phyloP scores from a whole-genome alignment of 1,284 basidiomycete genomes.

The Ganoderma lingzhi region DNA sequence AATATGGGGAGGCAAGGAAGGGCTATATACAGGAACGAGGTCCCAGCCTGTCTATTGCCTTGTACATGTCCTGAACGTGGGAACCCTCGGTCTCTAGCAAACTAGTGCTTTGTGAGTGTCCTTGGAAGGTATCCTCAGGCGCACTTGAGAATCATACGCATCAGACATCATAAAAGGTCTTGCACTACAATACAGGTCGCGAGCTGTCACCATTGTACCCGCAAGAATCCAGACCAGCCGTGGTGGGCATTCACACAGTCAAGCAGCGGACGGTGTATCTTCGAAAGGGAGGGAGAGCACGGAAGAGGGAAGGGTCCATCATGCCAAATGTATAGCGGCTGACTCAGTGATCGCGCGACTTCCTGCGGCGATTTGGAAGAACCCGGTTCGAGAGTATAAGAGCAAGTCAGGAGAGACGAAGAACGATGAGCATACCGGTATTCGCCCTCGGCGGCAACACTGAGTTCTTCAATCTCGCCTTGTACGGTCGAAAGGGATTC shows the following conservation, averaged over 20 bases:
- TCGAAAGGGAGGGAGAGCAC: not conserved
- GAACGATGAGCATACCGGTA: constrained; percentile 68
- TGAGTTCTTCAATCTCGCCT: constrained; percentile 91
- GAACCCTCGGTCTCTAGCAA: not conserved
- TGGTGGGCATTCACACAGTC: not conserved
- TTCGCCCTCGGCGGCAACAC: constrained; percentile 89
- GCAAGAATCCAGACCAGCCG: too few relatives aligned
- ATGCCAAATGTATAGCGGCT: not conserved
- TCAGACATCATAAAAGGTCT: not conserved
- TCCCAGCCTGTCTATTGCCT: too few relatives aligned
- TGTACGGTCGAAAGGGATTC: constrained; percentile 86
- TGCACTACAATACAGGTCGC: not conserved
- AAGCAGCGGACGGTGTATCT: not conserved
- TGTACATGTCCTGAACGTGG: too few relatives aligned
- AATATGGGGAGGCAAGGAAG: too few relatives aligned
- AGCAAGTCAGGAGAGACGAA: constrained; percentile 2
- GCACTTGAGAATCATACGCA: not conserved
- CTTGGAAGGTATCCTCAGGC: not conserved
- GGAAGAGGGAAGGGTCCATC: not conserved
- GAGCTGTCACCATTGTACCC: not conserved
- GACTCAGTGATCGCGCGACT: constrained; percentile 83
- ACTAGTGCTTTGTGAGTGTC: too few relatives aligned
- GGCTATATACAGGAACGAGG: too few relatives aligned
- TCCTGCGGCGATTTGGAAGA: constrained; percentile 50
- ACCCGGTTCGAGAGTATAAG: constrained; percentile 14